Conservation (phyloP, 768 basidiomycete genomes). For the Exidia glandulosa region DNA sequence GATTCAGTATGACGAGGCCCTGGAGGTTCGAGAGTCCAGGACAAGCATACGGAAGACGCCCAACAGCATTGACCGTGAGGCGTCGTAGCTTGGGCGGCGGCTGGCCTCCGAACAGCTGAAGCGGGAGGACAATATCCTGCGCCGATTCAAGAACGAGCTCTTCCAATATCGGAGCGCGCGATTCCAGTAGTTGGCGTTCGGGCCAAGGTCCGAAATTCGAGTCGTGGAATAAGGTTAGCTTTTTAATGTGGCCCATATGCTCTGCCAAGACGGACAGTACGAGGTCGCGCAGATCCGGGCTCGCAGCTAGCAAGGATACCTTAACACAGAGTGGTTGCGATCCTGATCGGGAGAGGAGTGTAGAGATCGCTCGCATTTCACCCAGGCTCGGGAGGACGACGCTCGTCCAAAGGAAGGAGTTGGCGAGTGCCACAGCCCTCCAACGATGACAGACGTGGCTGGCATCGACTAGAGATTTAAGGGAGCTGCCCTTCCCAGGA, state of each 20-base stretch:
- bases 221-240: too few species aligned
- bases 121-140: not conserved
- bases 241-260: too few species aligned
- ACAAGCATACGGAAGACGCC: not conserved
- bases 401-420: not conserved
- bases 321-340: too few species aligned
- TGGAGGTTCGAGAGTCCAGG: not conserved
- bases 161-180: not conserved
- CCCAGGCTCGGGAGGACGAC: not conserved
- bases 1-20: not conserved
- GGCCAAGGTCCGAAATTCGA: too few species aligned
- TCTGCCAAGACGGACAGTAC: too few species aligned
- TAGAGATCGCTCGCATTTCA: not conserved
- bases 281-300: too few species aligned
- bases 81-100: not conserved
- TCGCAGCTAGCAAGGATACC: too few species aligned
- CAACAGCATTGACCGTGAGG: not conserved
- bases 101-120: not conserved
- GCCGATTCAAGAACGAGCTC: not conserved
- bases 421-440: not conserved
- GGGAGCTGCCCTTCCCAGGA: not conserved
- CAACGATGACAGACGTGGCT: not conserved
- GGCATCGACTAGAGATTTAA: not conserved
- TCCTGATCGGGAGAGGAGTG: not conserved
- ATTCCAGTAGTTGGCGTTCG: not conserved